phyloP scores from a whole-genome alignment of 2,329 filamentous ascomycete species.

The Arthrocladium fulminans region DNA sequence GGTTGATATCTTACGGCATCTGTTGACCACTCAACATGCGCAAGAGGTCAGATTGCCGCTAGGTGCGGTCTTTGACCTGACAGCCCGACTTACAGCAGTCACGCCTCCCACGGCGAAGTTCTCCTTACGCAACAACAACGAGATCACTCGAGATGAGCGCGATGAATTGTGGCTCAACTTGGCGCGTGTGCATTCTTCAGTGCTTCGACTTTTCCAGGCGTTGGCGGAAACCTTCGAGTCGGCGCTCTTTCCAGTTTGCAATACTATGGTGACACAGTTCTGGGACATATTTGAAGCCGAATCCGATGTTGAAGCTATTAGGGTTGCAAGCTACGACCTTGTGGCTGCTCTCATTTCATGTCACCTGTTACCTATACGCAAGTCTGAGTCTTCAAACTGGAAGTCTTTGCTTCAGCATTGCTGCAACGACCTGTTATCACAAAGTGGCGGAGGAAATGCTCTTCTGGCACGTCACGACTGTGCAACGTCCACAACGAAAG shows the following conservation, averaged over 20 bases:
- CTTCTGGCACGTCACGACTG: background rate
- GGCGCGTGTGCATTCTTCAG: conserved; percentile 63
- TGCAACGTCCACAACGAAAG: background rate
- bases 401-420: conserved; percentile 55
- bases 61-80: conserved; percentile 58
- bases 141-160: conserved; percentile 69
- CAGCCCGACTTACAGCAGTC: conserved; percentile 62
- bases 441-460: background rate
- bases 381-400: conserved; percentile 56
- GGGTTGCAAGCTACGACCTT: conserved; percentile 53
- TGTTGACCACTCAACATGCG: conserved; percentile 57
- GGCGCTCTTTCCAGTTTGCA: conserved; percentile 51
- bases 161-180: conserved; percentile 67
- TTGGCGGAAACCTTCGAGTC: conserved; percentile 51
- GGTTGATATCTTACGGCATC: conserved; percentile 55
- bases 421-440: conserved; percentile 56
- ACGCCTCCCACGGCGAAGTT: conserved; percentile 39
- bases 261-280: conserved; percentile 61
- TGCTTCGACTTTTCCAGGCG: conserved; percentile 53
- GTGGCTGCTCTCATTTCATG: conserved; percentile 50
- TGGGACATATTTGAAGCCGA: conserved; percentile 59
- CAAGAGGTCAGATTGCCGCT: conserved; percentile 58
- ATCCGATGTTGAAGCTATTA: conserved; percentile 43
- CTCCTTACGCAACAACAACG: conserved; percentile 54
- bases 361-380: conserved; percentile 58